Conservation (phyloP, 352 stramenopile genomes). For the Phytopythium vexans region DNA sequence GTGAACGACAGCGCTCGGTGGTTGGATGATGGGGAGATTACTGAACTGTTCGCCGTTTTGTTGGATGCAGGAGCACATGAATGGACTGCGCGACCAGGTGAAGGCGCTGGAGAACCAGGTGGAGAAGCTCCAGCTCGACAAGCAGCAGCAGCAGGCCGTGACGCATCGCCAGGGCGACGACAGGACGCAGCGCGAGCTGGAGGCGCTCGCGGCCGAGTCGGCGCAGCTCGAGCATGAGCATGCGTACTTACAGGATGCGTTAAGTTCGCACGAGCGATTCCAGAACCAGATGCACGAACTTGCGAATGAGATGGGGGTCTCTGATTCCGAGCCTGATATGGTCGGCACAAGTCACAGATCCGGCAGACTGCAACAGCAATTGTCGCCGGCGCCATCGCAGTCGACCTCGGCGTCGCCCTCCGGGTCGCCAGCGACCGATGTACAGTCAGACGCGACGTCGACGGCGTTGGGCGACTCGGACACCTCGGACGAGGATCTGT, state of each 20-base stretch:
- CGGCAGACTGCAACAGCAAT: not conserved
- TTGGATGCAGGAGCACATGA: slow-evolving; percentile 36
- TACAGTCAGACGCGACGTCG: slow-evolving; percentile 8
- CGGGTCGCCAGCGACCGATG: slow-evolving; percentile 3
- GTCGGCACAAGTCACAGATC: slow-evolving; percentile 12
- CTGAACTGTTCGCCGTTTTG: not conserved
- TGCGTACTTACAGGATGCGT: slow-evolving; percentile 34
- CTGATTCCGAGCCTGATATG: slow-evolving; percentile 22
- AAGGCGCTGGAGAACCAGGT: slow-evolving; percentile 51
- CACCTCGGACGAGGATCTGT: slow-evolving; percentile 37
- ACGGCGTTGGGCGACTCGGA: slow-evolving; percentile 11
- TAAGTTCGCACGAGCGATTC: slow-evolving; percentile 41
- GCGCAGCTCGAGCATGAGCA: slow-evolving; percentile 40
- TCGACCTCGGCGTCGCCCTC: slow-evolving; percentile 11
- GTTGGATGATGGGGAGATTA: not conserved
- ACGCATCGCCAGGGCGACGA: not conserved
- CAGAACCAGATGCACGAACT: slow-evolving; percentile 25
- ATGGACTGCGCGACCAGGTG: slow-evolving; percentile 45
- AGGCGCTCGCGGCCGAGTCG: slow-evolving; percentile 38
- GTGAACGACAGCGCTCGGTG: slow-evolving; percentile 14
- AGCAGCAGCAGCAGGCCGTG: slow-evolving; percentile 4
- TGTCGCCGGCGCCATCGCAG: slow-evolving; percentile 10
- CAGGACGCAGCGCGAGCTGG: slow-evolving; percentile 16
- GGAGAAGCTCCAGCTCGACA: slow-evolving; percentile 29
- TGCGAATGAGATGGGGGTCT: slow-evolving; percentile 10